Base-by-base conservation (phyloP, 2,329 filamentous ascomycete genomes). In the Thelonectria blattea region DNA sequence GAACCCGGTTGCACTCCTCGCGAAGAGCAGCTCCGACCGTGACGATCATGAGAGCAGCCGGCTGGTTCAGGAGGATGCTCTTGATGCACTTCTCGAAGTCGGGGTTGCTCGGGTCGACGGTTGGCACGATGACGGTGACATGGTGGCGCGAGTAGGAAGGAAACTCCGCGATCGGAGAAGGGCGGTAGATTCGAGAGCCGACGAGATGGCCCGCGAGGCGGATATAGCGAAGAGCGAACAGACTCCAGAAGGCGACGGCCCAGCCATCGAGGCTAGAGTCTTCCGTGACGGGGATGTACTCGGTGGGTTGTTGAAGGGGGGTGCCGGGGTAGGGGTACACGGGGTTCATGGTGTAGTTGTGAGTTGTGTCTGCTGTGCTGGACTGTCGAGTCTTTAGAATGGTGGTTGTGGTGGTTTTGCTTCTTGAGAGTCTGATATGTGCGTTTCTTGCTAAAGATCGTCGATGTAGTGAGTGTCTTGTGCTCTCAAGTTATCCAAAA, bases 111-210 rank as follows among this genome's bases (percentile, higher is more conserved):
- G 83, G 81, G 12, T 81, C 78, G 3, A 84, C 74, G 0, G 83
- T 86, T 0, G 84, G 82, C 2, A 87, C 68, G 47, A 87, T 74
- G 18, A 85, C 79, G 0, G 82, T 83, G 51, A 81, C 79, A 39
- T 86, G 79, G 1, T 59, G 52, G 3, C 68, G 65, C 6, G 61
- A 66, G 61, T 78, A 76, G 0, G 51, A 67, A 0, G 80, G 78
- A 0, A 0, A 63, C 9, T 14, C 3, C 20, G 9, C 67, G 0
- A 73, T 59, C 0, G 70, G 64, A 0, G 73, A 65, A 5, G 82
- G 75, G 0, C 66, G 66, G 62, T 83, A 84, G 0, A 72, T 47
- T 63, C 72, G 76, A 50, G 76, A 81, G 0, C 75, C 76, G 1
- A 80, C 24, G 2, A 79, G 52, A 65, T 83, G 77, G 27, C 80